Base-by-base conservation (phyloP, 1,139 yeast species). In the Hansenula lynferdii region DNA sequence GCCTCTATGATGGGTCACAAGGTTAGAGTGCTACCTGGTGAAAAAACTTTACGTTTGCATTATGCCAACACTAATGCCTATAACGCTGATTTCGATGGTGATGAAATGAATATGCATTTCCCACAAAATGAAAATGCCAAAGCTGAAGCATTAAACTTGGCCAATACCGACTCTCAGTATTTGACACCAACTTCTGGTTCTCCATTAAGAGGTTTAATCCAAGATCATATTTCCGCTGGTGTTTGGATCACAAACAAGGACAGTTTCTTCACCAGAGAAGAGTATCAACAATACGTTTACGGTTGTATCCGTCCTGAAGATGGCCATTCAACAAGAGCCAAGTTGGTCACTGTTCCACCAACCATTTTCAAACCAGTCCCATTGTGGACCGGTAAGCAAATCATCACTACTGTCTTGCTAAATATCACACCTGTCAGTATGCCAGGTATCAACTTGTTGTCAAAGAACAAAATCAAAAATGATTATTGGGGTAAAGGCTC, bases 1-100 rank as follows among this genome's bases (percentile, higher is more conserved):
- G 98, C 98, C 38, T 94, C 98, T 22, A 94, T 94, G 96, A 94
- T 94, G 99, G 98, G 98, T 52, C 99, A 94, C 67, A 86, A 84
- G 60, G 98, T 92, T 34, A 78, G 97, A 56, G 97, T 94, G 28
- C 72, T 94, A 54, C 98, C 97, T 4, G 95, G 96, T 45, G 98
- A 94, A 60, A 94, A 94, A 70, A 94, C 98, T 5, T 72, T 94
- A 53, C 79, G 99, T 61, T 73, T 94, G 63, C 99, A 94, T 64
- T 94, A 94, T 64, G 98, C 99, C 52, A 94, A 94, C 62, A 94
- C 98, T 35, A 97, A 97, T 69, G 97, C 98, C 38, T 89, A 89
- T 66, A 94, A 92, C 64, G 98, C 98, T 31, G 99, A 94, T 76
- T 94, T 94, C 57, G 99, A 94, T 69, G 99, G 99, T 70, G 99